Evolutionary conservation across 1,139 yeast species (phyloP).

Genomic region (Candida dubliniensis): DNA sequence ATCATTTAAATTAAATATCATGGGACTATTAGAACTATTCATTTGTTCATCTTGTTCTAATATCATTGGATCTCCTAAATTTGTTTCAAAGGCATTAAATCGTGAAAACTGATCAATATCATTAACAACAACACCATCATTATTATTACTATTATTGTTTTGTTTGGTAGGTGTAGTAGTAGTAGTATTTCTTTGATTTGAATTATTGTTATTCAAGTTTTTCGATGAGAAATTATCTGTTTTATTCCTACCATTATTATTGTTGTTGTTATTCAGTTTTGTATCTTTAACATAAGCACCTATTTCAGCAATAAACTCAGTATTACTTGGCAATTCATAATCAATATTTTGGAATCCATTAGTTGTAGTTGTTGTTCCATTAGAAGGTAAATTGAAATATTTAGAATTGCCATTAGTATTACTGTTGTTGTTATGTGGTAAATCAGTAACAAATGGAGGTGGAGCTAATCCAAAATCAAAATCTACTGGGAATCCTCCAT

Average conservation of each 20-base stretch:
- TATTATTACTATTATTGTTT: conserved; percentile 1
- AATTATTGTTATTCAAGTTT: not conserved
- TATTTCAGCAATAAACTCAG: conserved; percentile 14
- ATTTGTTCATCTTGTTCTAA: conserved; percentile 5
- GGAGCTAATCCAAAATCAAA: conserved; percentile 32
- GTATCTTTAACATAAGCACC: conserved; percentile 10
- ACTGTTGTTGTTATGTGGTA: not conserved
- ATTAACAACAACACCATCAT: not conserved
- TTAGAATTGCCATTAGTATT: conserved; percentile 5
- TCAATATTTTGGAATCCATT: not conserved
- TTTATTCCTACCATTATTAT: too few relatives aligned
- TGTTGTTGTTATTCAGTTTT: not conserved
- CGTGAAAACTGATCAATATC: conserved; percentile 2
- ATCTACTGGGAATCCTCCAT: conserved; percentile 26
- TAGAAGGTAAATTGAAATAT: not conserved
- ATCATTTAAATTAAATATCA: conserved; percentile 7
- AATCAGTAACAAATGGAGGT: not conserved
- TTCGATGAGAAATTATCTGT: too few relatives aligned
- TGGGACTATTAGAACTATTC: conserved; percentile 3
- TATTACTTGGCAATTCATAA: conserved; percentile 8
- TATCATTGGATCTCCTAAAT: conserved; percentile 7
- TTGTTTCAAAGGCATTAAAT: conserved; percentile 1
- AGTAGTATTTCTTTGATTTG: not conserved
- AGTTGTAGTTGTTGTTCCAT: conserved; percentile 3
- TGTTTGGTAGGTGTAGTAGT: not conserved